Conservation (phyloP, 2,329 filamentous ascomycete species). For the Aspergillus tamarii region DNA sequence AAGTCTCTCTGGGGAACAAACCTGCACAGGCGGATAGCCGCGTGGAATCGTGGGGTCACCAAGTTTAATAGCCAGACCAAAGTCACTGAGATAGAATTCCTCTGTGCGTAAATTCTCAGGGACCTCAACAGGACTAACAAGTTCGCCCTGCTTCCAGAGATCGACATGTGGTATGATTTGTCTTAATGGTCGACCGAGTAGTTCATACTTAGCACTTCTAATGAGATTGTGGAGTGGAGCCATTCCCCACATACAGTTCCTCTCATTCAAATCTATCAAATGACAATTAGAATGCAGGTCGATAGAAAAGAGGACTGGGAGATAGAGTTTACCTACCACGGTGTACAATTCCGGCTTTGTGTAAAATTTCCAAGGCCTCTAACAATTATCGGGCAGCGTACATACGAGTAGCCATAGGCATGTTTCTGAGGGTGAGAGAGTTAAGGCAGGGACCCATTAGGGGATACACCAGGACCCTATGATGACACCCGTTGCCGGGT, state of each 20-base stretch:
- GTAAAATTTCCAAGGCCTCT: slow-evolving; percentile 27
- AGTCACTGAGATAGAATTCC: slow-evolving; percentile 35
- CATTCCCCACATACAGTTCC: slow-evolving; percentile 35
- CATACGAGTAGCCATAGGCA: slow-evolving; percentile 29
- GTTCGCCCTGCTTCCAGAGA: slow-evolving; percentile 31
- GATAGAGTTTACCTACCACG: slow-evolving; percentile 22
- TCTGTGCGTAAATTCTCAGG: slow-evolving; percentile 28
- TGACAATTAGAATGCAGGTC: background rate
- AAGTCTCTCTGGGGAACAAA: background rate
- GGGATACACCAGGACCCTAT: slow-evolving; percentile 29
- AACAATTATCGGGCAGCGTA: slow-evolving; percentile 33
- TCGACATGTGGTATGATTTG: slow-evolving; percentile 27
- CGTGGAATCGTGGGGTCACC: slow-evolving; percentile 11
- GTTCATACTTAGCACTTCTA: slow-evolving; percentile 29
- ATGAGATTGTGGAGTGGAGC: slow-evolving; percentile 19
- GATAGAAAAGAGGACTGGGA: too few species aligned
- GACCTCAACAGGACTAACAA: slow-evolving; percentile 25
- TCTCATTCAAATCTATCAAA: slow-evolving; percentile 27
- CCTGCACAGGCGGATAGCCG: background rate
- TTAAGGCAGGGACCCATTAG: slow-evolving; percentile 26
- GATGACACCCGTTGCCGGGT: slow-evolving; percentile 13
- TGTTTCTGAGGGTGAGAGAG: slow-evolving; percentile 9
- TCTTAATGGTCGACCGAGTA: slow-evolving; percentile 30
- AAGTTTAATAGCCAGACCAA: slow-evolving; percentile 30
- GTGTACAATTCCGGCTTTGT: slow-evolving; percentile 32